Base-by-base conservation (phyloP, 441 rosid genomes). In the Pelargonium myrrhifolium region DNA sequence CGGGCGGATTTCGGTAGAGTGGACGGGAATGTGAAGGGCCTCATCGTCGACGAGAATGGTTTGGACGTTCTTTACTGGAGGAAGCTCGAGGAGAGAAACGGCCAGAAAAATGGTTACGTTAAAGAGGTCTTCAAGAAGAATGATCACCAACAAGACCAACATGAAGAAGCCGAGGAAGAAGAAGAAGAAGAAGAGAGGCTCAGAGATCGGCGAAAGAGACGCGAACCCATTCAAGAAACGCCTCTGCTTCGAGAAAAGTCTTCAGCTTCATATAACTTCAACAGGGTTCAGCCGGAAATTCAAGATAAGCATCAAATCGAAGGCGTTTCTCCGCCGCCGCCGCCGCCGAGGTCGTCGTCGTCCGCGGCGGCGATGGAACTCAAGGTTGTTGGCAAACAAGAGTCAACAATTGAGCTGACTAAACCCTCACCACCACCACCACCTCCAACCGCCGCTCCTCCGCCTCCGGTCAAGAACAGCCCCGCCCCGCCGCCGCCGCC, bases 51-150 rank as follows among this genome's bases (percentile, higher is more conserved):
- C 43, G 98, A 89, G 71, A 81, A 88, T 67, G 98, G 99, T 0
- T 76, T 81, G 72, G 98, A 92, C 77, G 94, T 92, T 51, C 72
- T 88, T 72, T 94, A 89, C 64, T 92, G 96, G 98, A 89, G 83
- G 68, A 79, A 80, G 70, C 83, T 79, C 35, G 83, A 83, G 62
- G 84, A 70, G 39, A 69, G 69, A 31, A 75, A 75, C 24, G 75
- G 40, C 3, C 76, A 61, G 53, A 75, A 67, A 20, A 42, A 14
- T 9, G 47, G 47, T 42, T 42, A 6, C 10, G 47, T 9, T 1
- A 9, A 42, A 6, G 47, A 42, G 2, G 2, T 42, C 12, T 8
- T 42, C 72, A 2, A 8, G 75, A 65, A 55, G 65, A 75, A 24
- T n/a, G n/a, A n/a, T n/a, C n/a, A n/a, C n/a, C n/a, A n/a, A 81